Conservation (phyloP, 1,284 basidiomycete species). For the Salmacisia buchloeana region DNA sequence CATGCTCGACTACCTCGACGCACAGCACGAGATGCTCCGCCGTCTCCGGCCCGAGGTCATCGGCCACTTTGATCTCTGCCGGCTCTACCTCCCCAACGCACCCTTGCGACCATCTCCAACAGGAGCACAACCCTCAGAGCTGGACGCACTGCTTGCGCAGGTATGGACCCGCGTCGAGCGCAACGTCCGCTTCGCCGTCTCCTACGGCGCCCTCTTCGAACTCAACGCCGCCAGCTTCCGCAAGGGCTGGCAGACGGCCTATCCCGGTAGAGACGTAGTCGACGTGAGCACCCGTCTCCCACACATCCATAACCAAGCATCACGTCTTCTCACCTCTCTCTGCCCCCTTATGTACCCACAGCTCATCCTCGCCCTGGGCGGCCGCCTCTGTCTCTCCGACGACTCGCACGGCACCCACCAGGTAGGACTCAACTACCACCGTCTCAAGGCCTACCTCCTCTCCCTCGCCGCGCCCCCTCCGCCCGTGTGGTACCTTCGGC, state of each 20-base stretch:
- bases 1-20: slow-evolving; percentile 34
- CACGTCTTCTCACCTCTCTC: background rate
- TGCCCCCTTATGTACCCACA: slow-evolving; percentile 43
- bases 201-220: slow-evolving; percentile 89
- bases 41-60: slow-evolving; percentile 78
- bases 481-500: slow-evolving; percentile 1
- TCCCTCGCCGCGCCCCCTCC: background rate
- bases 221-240: slow-evolving; percentile 85
- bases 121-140: slow-evolving; percentile 55
- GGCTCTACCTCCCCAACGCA: slow-evolving; percentile 28
- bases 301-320: background rate
- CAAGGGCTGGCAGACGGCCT: slow-evolving; percentile 80
- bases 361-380: slow-evolving; percentile 65
- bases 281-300: slow-evolving; percentile 56
- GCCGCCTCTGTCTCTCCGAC: slow-evolving; percentile 80
- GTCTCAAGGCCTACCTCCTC: slow-evolving; percentile 65
- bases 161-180: slow-evolving; percentile 63
- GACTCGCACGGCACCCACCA: slow-evolving; percentile 87
- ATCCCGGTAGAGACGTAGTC: slow-evolving; percentile 73
- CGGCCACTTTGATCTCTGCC: slow-evolving; percentile 72
- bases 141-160: background rate
- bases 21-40: slow-evolving; percentile 34
- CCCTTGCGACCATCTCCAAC: slow-evolving; percentile 49
- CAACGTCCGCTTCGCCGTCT: slow-evolving; percentile 69
- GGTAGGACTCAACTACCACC: slow-evolving; percentile 79